These are phyloP conservation scores for Tulasnella sp. DNA, from an alignment of 768 basidiomycete species.

Conservation along the genomic window DNA sequence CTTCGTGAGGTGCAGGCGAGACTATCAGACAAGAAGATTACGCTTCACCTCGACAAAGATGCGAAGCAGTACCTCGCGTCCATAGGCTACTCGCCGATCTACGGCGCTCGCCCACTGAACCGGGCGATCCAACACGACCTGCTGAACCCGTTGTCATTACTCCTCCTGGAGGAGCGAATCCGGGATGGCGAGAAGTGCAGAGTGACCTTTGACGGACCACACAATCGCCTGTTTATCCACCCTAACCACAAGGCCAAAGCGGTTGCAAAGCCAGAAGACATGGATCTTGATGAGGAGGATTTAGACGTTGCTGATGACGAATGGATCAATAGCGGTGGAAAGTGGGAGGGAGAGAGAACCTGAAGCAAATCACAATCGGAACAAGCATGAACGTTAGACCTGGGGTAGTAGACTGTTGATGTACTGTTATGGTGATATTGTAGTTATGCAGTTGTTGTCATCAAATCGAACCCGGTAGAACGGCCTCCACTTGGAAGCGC, in stretches of 20 bases:
- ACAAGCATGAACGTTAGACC: too few relatives aligned
- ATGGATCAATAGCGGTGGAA: slow-evolving; percentile 2
- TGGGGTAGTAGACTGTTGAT: too few relatives aligned
- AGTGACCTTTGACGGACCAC: slow-evolving; percentile 69
- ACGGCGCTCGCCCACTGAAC: slow-evolving; percentile 88
- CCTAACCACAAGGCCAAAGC: slow-evolving; percentile 61
- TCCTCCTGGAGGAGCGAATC: slow-evolving; percentile 73
- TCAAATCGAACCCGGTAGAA: too few relatives aligned
- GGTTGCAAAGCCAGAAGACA: slow-evolving; percentile 33
- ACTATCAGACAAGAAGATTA: slow-evolving; percentile 69
- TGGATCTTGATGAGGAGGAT: slow-evolving; percentile 50
- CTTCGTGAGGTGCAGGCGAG: slow-evolving; percentile 77
- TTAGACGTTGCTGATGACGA: slow-evolving; percentile 58
- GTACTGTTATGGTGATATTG: too few relatives aligned
- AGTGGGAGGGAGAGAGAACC: slow-evolving; percentile 11
- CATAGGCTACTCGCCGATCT: slow-evolving; percentile 66
- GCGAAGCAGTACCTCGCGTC: slow-evolving; percentile 68
- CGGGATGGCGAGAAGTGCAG: slow-evolving; percentile 67
- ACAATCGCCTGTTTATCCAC: slow-evolving; percentile 62
- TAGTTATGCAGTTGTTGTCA: too few relatives aligned
- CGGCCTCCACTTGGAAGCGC: too few relatives aligned
- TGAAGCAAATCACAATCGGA: too few relatives aligned
- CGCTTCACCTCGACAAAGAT: slow-evolving; percentile 58
- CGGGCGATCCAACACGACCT: slow-evolving; percentile 86
- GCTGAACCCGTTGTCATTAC: slow-evolving; percentile 77